Evolutionary conservation across 352 stramenopile species (phyloP).

Genomic region (Detonula confervacea): DNA sequence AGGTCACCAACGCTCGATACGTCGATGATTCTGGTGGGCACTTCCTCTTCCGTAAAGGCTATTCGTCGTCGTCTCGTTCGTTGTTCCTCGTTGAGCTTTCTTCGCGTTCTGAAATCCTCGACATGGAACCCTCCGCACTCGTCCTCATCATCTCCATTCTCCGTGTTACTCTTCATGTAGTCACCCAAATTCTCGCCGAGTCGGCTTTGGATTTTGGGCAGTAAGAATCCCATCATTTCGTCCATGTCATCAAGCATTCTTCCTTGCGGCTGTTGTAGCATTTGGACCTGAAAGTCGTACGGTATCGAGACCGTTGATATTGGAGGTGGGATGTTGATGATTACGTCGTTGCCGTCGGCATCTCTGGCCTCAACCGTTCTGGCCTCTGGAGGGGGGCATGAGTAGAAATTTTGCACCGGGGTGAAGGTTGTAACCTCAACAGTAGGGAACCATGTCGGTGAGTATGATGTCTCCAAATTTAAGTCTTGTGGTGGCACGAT

Average conservation of each 20-base stretch:
- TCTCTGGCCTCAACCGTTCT: neutral
- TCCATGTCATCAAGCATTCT: too few relatives aligned
- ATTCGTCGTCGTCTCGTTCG: neutral
- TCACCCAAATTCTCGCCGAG: too few relatives aligned
- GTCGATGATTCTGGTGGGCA: slow-evolving; percentile 36
- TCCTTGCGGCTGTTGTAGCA: too few relatives aligned
- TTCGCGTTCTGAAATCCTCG: slow-evolving; percentile 13
- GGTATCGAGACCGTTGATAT: slow-evolving; percentile 16
- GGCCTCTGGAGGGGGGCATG: slow-evolving; percentile 15
- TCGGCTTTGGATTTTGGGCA: too few relatives aligned
- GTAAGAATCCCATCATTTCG: too few relatives aligned
- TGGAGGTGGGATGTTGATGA: slow-evolving; percentile 16
- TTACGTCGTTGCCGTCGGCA: slow-evolving; percentile 7
- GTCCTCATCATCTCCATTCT: slow-evolving; percentile 16
- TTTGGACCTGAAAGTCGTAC: slow-evolving; percentile 45
- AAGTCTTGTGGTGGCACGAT: neutral
- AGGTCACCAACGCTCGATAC: slow-evolving; percentile 3
- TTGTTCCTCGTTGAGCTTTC: slow-evolving; percentile 4
- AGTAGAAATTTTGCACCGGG: slow-evolving; percentile 22
- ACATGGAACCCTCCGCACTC: slow-evolving; percentile 27
- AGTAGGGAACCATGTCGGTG: neutral
- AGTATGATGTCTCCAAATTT: neutral
- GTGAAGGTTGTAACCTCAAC: neutral
- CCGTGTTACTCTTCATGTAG: too few relatives aligned
- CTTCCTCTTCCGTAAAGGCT: neutral